Percentiles rank a stretch among this genome's conserved stretches.
These are phyloP conservation scores for Sicyos edulis DNA, from an alignment of 306 rosid genomes.

Conservation along the genomic window DNA sequence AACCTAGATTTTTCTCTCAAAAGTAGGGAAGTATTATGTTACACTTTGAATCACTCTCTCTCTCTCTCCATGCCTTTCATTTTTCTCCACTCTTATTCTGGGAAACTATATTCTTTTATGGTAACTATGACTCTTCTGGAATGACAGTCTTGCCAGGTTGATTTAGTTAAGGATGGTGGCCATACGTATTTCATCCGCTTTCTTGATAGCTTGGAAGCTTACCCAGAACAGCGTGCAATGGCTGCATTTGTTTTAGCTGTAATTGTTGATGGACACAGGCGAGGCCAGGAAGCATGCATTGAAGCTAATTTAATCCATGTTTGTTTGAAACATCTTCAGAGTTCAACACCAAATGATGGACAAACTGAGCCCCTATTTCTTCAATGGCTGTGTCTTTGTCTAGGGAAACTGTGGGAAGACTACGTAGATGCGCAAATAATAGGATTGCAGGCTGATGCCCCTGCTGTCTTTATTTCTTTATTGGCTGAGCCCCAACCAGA, in stretches of 20 bases:
- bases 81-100: background rate
- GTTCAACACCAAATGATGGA: slow-evolving; percentile 69
- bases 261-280: slow-evolving; percentile 87
- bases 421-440: slow-evolving; percentile 69
- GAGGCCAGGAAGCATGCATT: slow-evolving; percentile 95
- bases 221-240: slow-evolving; percentile 94
- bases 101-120: slow-evolving; percentile 1
- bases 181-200: slow-evolving; percentile 86
- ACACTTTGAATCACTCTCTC: background rate
- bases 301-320: slow-evolving; percentile 71
- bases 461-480: slow-evolving; percentile 59
- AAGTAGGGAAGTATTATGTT: background rate
- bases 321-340: slow-evolving; percentile 86
- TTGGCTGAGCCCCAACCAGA: slow-evolving; percentile 86
- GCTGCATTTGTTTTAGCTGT: slow-evolving; percentile 98
- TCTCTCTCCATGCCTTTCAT: background rate
- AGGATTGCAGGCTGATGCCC: slow-evolving; percentile 77
- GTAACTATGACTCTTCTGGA: slow-evolving; percentile 26
- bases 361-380: slow-evolving; percentile 91
- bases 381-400: slow-evolving; percentile 97
- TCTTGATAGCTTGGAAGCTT: slow-evolving; percentile 93
- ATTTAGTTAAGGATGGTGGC: slow-evolving; percentile 94
- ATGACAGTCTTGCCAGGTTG: slow-evolving; percentile 93
- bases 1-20: background rate
- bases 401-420: slow-evolving; percentile 97